Conservation (phyloP, 2,329 filamentous ascomycete genomes). For the Fusarium graminum region DNA sequence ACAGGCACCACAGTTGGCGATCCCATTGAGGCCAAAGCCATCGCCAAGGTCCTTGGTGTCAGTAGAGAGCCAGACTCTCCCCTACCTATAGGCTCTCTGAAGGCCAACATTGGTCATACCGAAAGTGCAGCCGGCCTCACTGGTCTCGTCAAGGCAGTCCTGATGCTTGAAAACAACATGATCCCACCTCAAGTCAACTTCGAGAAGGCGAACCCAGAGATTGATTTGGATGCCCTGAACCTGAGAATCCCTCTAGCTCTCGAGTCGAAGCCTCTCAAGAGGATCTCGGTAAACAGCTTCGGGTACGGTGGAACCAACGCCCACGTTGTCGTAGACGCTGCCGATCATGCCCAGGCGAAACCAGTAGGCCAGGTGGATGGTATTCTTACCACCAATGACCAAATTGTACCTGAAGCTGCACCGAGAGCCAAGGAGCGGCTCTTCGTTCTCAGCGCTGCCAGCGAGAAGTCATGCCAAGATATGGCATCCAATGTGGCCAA, state of each 20-base stretch:
- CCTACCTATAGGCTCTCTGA: slow-evolving; percentile 57
- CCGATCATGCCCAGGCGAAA: neutral
- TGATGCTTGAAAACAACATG: slow-evolving; percentile 50
- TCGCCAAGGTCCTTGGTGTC: neutral
- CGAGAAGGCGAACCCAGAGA: slow-evolving; percentile 16
- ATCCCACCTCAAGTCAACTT: slow-evolving; percentile 52
- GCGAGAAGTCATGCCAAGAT: slow-evolving; percentile 36
- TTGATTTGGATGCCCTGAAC: neutral
- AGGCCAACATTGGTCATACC: slow-evolving; percentile 2
- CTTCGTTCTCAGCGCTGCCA: slow-evolving; percentile 41
- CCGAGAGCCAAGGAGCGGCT: neutral
- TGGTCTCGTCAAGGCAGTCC: slow-evolving; percentile 48
- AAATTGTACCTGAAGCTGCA: neutral
- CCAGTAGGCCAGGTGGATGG: neutral
- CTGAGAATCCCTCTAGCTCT: neutral
- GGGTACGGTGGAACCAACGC: slow-evolving; percentile 50
- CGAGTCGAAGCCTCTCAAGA: neutral
- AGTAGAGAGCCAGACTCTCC: neutral
- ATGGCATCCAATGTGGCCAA: neutral
- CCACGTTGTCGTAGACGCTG: slow-evolving; percentile 47
- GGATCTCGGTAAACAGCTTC: slow-evolving; percentile 28
- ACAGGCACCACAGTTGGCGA: neutral
- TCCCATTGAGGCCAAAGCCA: neutral
- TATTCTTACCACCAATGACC: neutral
- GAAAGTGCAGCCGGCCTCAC: slow-evolving; percentile 49